Base-by-base conservation (phyloP, 768 basidiomycete species). In the Lactifluus volemus region DNA sequence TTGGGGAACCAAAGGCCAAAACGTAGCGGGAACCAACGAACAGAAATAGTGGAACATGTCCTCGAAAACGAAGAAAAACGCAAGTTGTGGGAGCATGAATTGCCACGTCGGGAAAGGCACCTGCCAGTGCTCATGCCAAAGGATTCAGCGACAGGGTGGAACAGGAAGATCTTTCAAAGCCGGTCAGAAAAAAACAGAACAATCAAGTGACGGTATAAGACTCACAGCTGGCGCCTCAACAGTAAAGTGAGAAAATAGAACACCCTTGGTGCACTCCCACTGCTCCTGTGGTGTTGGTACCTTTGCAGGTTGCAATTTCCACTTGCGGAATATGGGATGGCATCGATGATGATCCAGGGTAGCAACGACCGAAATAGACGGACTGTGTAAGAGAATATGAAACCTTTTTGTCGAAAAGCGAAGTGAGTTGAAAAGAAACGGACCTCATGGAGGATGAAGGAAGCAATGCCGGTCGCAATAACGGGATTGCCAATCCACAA, bases 291-390 rank as follows among this genome's bases (percentile, higher is more conserved):
- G 61, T 4, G 92, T 84, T 5, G 94, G 92, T 2, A 90, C 68
- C 73, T 98, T 98, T 66, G 71, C 80, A 4, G 91, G 85, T 71
- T 98, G 96, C 4, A 98, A 78, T 73, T 98, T 98, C 90, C 90
- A 98, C 73, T 83, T 79, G 50, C 83, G 81, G 77, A 98, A 99
- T 92, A 98, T 1, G 93, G 93, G 38, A 94, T 91, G 2, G 85
- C 77, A 74, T 99, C 97, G 71, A 98, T 86, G 73, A 97, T 89
- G 67, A 98, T 88, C 92, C 93, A 97, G 0, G 95, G 97, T 17
- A 98, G 65, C 87, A 86, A 25, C 97, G 89, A 42, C 96, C 97
- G 70, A 99, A 99, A 77, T 99, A 99, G 9, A 98, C 92, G 69
- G 93, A 74, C 95, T 97, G 63, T 7, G 39, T 2, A 19, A 3